These are phyloP conservation scores for Arthrobotrys pseudoclavata DNA, from an alignment of 2,329 filamentous ascomycete genomes.

Conservation along the genomic window DNA sequence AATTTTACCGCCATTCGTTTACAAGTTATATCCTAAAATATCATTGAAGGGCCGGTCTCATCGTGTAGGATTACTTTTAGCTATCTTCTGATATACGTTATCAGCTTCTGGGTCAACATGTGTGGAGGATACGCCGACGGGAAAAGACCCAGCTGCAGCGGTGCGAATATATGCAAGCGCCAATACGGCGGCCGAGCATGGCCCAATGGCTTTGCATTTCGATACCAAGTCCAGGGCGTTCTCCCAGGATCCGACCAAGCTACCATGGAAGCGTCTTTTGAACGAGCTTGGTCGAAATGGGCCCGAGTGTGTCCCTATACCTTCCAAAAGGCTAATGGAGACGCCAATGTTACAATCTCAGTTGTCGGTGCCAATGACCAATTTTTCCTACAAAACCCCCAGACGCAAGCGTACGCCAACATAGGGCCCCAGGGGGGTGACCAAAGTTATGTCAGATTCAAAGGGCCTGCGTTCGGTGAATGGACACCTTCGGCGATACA, in stretches of 20 bases:
- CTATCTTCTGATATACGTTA: background rate
- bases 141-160: constrained; percentile 8
- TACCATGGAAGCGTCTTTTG: constrained; percentile 34
- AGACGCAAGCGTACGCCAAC: constrained; percentile 30
- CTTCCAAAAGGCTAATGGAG: constrained; percentile 34
- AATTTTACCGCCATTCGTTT: background rate
- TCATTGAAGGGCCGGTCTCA: background rate
- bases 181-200: constrained; percentile 12
- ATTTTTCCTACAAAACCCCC: constrained; percentile 19
- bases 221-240: constrained; percentile 36
- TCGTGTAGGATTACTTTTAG: background rate
- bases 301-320: constrained; percentile 27
- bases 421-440: background rate
- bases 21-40: background rate
- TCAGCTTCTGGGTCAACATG: background rate
- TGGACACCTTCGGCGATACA: constrained; percentile 30
- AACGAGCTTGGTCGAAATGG: constrained; percentile 37
- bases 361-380: constrained; percentile 31
- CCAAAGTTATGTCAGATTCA: constrained; percentile 32
- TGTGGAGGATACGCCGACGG: constrained; percentile 4
- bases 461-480: background rate
- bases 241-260: constrained; percentile 36
- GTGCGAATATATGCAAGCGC: constrained; percentile 5
- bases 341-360: constrained; percentile 33
- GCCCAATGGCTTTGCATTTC: constrained; percentile 27